Conservation (phyloP, 164 flowering plant genomes). For the Cinnamomum micranthum region DNA sequence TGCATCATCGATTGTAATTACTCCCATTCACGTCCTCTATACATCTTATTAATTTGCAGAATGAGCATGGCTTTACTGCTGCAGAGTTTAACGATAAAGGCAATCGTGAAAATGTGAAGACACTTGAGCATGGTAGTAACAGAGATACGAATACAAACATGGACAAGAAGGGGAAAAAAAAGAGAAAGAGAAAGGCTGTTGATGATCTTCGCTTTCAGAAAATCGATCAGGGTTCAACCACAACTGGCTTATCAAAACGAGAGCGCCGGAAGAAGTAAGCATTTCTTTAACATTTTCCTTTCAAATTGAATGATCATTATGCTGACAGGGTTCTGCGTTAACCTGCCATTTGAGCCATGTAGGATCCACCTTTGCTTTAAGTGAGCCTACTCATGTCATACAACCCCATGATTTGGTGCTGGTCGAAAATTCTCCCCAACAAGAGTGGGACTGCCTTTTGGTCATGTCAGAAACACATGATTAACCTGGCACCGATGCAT, state of each 20-base stretch:
- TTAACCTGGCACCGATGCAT: too few species aligned
- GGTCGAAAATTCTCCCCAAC: too few species aligned
- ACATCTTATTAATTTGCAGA: constrained; percentile 29
- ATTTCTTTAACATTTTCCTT: background rate
- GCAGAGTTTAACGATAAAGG: constrained; percentile 19
- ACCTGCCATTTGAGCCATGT: too few species aligned
- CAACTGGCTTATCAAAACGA: constrained; percentile 34
- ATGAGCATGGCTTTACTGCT: constrained; percentile 8
- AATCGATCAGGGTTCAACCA: constrained; percentile 21
- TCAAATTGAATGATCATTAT: too few species aligned
- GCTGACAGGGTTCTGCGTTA: too few species aligned
- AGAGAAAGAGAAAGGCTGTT: constrained; percentile 54
- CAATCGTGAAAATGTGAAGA: constrained; percentile 16
- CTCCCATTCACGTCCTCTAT: background rate
- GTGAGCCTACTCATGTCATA: too few species aligned
- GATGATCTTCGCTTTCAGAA: constrained; percentile 60
- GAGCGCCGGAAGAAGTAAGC: constrained; percentile 77
- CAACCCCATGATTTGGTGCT: too few species aligned
- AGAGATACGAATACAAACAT: constrained; percentile 6
- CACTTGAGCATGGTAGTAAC: constrained; percentile 11
- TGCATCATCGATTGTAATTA: too few species aligned
- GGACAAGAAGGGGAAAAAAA: constrained; percentile 46
- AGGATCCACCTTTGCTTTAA: too few species aligned
- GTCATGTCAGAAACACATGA: too few species aligned
- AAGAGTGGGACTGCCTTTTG: too few species aligned